Conservation (phyloP, 306 rosid genomes). For the Citrullus colocynthis region DNA sequence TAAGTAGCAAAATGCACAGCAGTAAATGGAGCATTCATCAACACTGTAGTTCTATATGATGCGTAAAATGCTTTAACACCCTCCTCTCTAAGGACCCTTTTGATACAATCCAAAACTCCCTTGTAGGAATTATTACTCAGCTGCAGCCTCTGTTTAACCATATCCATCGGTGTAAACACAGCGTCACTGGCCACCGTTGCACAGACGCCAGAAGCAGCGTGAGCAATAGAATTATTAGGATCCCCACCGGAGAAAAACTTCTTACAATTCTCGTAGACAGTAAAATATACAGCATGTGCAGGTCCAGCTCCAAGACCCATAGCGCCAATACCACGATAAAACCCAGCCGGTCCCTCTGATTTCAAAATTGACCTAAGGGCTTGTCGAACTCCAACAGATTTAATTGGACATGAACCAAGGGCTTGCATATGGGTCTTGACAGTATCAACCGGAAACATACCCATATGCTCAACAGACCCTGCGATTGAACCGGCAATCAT, state of each 20-base stretch:
- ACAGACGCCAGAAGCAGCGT: constrained; percentile 69
- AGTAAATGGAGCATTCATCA: constrained; percentile 79
- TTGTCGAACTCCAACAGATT: constrained; percentile 50
- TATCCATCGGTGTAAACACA: constrained; percentile 82
- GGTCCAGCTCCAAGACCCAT: constrained; percentile 98
- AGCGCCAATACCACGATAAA: constrained; percentile 74
- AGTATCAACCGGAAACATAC: constrained; percentile 90
- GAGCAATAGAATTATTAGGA: constrained; percentile 38
- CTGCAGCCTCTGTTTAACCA: constrained; percentile 95
- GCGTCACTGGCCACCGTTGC: constrained; percentile 86
- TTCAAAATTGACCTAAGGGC: constrained; percentile 52
- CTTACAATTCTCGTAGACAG: constrained; percentile 62
- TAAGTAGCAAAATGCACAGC: constrained; percentile 71
- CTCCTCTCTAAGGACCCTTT: constrained; percentile 63
- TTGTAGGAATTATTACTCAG: constrained; percentile 56
- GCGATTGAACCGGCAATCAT: constrained; percentile 86
- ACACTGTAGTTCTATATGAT: constrained; percentile 65
- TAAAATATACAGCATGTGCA: constrained; percentile 88
- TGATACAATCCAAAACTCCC: constrained; percentile 65
- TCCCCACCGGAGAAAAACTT: constrained; percentile 35
- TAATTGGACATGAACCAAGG: constrained; percentile 50
- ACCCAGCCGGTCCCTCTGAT: constrained; percentile 59
- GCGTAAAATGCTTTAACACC: constrained; percentile 73
- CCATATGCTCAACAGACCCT: constrained; percentile 71
- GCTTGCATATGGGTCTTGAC: constrained; percentile 92